phyloP scores from a whole-genome alignment of 2,329 filamentous ascomycete species.

The Fusarium udum region DNA sequence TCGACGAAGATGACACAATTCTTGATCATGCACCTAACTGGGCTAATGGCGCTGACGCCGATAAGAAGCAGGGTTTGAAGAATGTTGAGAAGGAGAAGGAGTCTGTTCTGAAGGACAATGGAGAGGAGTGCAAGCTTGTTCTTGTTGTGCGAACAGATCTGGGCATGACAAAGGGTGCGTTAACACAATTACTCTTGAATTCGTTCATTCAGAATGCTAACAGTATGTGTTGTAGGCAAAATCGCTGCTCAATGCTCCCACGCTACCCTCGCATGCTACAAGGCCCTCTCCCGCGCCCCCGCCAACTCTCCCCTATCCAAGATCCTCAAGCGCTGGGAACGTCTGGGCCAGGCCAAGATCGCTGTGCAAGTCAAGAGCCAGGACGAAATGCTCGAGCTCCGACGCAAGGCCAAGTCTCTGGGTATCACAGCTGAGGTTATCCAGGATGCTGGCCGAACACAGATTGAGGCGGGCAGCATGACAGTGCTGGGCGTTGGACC shows the following conservation, averaged over 20 bases:
- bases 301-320: conserved; percentile 64
- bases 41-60: conserved; percentile 69
- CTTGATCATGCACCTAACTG: conserved; percentile 75
- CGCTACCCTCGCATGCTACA: conserved; percentile 98
- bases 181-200: accelerated
- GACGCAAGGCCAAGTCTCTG: conserved; percentile 81
- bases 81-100: conserved; percentile 55
- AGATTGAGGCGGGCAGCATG: conserved; percentile 92
- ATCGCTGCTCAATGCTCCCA: conserved; percentile 96
- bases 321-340: conserved; percentile 86
- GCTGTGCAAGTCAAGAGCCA: conserved; percentile 89
- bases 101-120: conserved; percentile 47
- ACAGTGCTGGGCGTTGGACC: conserved; percentile 88
- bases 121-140: conserved; percentile 93
- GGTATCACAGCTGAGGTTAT: conserved; percentile 91
- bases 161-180: conserved; percentile 94
- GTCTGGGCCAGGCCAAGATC: conserved; percentile 88
- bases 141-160: conserved; percentile 92
- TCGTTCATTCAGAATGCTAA: neutral
- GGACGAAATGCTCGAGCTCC: conserved; percentile 78
- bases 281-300: conserved; percentile 72
- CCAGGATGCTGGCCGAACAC: conserved; percentile 93
- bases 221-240: conserved; percentile 72
- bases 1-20: conserved; percentile 67
- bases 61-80: conserved; percentile 64